These are phyloP conservation scores for Diaporthe caulivora DNA, from an alignment of 2,329 filamentous ascomycete genomes.

Conservation along the genomic window DNA sequence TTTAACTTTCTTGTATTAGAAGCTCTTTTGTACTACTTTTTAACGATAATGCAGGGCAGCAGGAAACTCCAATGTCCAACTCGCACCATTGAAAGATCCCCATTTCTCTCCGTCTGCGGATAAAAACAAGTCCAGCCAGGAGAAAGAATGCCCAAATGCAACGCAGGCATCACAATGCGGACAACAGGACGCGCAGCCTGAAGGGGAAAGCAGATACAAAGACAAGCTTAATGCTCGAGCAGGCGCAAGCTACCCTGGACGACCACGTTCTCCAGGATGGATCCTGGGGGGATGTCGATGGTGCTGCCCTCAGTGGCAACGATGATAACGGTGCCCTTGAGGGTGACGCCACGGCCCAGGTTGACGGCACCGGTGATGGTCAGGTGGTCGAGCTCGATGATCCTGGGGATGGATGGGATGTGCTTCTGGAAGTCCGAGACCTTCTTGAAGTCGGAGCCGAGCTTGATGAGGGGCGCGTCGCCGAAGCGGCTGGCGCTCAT, in stretches of 20 bases:
- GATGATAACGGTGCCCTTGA: constrained; percentile 99
- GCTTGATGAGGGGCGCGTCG: constrained; percentile 97
- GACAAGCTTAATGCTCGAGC: constrained; percentile 69
- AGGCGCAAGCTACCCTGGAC: constrained; percentile 94
- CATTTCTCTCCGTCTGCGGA: constrained; percentile 4
- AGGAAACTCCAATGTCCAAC: constrained; percentile 30
- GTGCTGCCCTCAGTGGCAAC: constrained; percentile 98
- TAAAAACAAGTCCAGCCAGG: neutral
- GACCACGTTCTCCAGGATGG: constrained; percentile 97
- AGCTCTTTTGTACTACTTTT: constrained; percentile 35
- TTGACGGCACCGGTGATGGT: constrained; percentile 99
- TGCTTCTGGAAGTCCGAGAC: constrained; percentile 95
- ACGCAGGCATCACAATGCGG: constrained; percentile 22
- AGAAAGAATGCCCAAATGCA: constrained; percentile 29
- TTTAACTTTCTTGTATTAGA: constrained; percentile 38
- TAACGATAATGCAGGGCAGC: constrained; percentile 31
- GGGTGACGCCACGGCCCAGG: constrained; percentile 91
- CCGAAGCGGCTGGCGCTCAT: constrained; percentile 98
- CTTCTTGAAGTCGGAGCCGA: constrained; percentile 99
- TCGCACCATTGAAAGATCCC: neutral
- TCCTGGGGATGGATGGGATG: constrained; percentile 89
- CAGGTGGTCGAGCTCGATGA: constrained; percentile 91
- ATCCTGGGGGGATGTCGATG: constrained; percentile 96
- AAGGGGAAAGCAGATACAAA: neutral
- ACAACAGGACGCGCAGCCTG: neutral